Conservation (phyloP, 169 alveolate genomes). For the Cryptosporidium felis region DNA sequence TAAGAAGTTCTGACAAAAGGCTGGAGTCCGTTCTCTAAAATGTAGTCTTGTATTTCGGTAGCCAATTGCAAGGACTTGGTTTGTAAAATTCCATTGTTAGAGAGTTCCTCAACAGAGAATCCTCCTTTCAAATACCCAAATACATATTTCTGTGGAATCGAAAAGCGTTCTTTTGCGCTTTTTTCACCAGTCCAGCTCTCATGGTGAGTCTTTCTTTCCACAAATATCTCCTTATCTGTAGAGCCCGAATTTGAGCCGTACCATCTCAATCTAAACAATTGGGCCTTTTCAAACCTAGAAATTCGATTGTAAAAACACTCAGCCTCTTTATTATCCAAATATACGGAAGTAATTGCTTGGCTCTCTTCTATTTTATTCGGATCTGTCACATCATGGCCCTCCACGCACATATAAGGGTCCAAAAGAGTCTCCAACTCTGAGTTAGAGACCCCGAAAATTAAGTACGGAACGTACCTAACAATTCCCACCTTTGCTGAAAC, state of each 20-base stretch:
- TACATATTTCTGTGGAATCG: constrained; percentile 75
- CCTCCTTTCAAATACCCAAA: constrained; percentile 75
- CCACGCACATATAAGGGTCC: constrained; percentile 61
- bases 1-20: constrained; percentile 83
- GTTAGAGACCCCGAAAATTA: constrained; percentile 79
- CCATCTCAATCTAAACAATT: constrained; percentile 81
- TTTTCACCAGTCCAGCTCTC: constrained; percentile 83
- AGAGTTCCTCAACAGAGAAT: constrained; percentile 38
- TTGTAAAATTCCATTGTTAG: constrained; percentile 50
- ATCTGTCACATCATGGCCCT: constrained; percentile 1
- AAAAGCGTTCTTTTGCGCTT: constrained; percentile 81
- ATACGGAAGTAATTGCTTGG: constrained; percentile 81
- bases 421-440: constrained; percentile 75
- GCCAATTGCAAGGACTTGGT: constrained; percentile 72
- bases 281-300: constrained; percentile 80
- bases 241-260: constrained; percentile 78
- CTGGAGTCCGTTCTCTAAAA: constrained; percentile 72
- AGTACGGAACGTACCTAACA: constrained; percentile 79
- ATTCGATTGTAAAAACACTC: constrained; percentile 78
- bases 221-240: constrained; percentile 76
- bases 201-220: constrained; percentile 82
- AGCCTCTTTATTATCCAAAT: constrained; percentile 77
- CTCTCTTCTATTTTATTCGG: constrained; percentile 73
- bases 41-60: constrained; percentile 75
- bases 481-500: constrained; percentile 79